phyloP scores from a whole-genome alignment of 805 yeast genomes.

The Candida methanosorbosa region DNA sequence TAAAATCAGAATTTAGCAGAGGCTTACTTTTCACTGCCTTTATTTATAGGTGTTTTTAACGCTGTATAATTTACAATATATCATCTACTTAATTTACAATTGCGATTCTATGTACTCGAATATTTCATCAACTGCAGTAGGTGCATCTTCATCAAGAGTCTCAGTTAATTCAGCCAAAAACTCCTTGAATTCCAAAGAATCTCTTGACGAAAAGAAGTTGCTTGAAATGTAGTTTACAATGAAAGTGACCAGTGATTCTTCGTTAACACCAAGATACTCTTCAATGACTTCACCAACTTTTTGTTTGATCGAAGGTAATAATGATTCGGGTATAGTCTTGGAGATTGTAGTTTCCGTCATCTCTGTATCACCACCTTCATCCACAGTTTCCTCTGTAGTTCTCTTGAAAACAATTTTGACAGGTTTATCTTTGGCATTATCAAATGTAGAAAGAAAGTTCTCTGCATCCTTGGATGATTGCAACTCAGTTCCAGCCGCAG shows the following conservation, averaged over 20 bases:
- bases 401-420: conserved; percentile 15
- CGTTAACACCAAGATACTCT: conserved; percentile 45
- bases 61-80: too few species aligned
- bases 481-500: conserved; percentile 23
- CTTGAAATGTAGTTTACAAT: conserved; percentile 30
- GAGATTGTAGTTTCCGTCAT: not conserved
- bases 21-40: too few species aligned
- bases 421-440: conserved; percentile 9
- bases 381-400: conserved; percentile 5
- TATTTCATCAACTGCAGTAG: conserved; percentile 11
- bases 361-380: conserved; percentile 1
- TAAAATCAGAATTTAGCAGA: too few species aligned
- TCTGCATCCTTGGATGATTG: conserved; percentile 6
- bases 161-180: conserved; percentile 40
- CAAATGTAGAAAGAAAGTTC: conserved; percentile 11
- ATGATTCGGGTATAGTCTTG: conserved; percentile 6
- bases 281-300: conserved; percentile 36
- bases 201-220: conserved; percentile 20
- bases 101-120: too few species aligned
- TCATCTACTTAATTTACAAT: too few species aligned
- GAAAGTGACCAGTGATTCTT: conserved; percentile 38
- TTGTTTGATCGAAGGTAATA: conserved; percentile 19
- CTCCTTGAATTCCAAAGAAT: conserved; percentile 20
- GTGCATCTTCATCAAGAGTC: conserved; percentile 37
- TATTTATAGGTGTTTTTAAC: too few species aligned